Evolutionary conservation across 768 basidiomycete genomes (phyloP), one percentile per base, ranked within the genome.

Genomic region (Rickenella mellea): DNA sequence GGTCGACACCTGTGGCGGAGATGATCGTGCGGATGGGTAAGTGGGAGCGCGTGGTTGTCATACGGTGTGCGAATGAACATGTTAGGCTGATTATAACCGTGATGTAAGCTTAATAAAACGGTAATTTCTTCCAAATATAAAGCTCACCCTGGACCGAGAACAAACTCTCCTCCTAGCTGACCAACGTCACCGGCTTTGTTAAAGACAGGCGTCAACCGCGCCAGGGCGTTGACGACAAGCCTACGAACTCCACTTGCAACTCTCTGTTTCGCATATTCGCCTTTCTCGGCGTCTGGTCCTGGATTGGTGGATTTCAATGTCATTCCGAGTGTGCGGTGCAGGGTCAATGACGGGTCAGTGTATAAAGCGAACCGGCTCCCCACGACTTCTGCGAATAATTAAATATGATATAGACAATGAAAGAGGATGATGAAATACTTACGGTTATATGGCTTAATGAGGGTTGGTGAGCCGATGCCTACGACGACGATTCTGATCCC

Each of bases 151-250:
- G 77, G 76, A 11, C 75, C 76, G 12, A 85, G 67, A 19, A 85
- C 72, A 55, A 94, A 93, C 64, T 97, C 93, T 17, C 92, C 93
- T 8, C 92, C 92, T 15, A 94, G 67, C 60, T 93, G 88, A 30
- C 70, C 61, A 31, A 79, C 58, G 52, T 90, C 80, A 0, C 89
- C 89, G 2, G 80, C 83, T 46, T 74, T 76, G 63, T 81, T 81
- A 78, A 83, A 86, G 11, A 88, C 67, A 0, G 87, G 86, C 80
- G 92, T 83, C 21, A 80, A 76, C 21, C 78, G 74, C 44, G 75
- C 75, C 38, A 90, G 54, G 2, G 83, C 81, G 46, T 82, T 78
- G 46, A 73, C 60, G 27, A 86, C 68, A 19, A 89, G 83, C 69
- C 76, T 76, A 14, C 79, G 78, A 27, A 87, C 74, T 3, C 85